These are phyloP conservation scores for Phytophthora capsici DNA, from an alignment of 352 stramenopile genomes.

Conservation along the genomic window DNA sequence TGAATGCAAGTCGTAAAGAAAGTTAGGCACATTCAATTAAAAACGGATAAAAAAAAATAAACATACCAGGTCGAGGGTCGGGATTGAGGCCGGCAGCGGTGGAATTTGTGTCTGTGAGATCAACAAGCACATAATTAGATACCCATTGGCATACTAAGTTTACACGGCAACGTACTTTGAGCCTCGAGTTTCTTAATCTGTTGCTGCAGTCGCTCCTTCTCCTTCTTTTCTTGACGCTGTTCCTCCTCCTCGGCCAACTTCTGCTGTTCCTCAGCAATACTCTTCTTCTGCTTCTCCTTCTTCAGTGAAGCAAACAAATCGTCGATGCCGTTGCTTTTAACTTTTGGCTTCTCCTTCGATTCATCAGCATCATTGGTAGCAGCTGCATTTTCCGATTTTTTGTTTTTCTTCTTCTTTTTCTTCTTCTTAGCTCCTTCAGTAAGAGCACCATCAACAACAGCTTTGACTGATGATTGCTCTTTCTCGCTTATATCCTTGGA, in stretches of 20 bases:
- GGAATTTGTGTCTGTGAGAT: conserved; percentile 75
- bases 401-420: conserved; percentile 70
- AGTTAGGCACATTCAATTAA: conserved; percentile 9
- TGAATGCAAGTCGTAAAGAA: conserved; percentile 18
- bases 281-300: conserved; percentile 76
- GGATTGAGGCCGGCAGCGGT: conserved; percentile 69
- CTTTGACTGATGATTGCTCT: background rate
- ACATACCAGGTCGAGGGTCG: conserved; percentile 73
- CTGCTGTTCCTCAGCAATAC: conserved; percentile 60
- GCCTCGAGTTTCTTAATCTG: conserved; percentile 86
- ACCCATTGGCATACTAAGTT: background rate
- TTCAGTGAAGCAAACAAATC: conserved; percentile 82
- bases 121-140: conserved; percentile 1
- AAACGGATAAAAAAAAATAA: background rate
- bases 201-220: conserved; percentile 70
- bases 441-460: background rate
- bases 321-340: conserved; percentile 66
- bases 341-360: conserved; percentile 30
- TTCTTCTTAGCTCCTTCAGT: conserved; percentile 40
- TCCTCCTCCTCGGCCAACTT: conserved; percentile 55
- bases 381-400: conserved; percentile 16
- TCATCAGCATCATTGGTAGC: conserved; percentile 3
- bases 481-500: background rate
- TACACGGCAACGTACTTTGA: conserved; percentile 59
- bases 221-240: conserved; percentile 51